Conservation (phyloP, 306 rosid species). For the Vigna reflexopilosa region DNA sequence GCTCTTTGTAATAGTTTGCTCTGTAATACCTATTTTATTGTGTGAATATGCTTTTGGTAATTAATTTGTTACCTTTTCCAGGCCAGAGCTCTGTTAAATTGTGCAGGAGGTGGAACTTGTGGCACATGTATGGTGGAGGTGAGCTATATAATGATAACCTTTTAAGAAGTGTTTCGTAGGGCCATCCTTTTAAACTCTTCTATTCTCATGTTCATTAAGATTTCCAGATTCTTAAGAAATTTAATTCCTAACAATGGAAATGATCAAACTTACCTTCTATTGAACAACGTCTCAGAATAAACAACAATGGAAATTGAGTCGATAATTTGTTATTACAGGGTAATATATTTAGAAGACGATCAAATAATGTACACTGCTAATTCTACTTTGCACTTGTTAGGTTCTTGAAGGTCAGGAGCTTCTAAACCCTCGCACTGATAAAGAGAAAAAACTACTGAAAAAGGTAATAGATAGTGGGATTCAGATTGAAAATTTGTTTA, state of each 20-base stretch:
- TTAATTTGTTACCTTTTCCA: constrained; percentile 43
- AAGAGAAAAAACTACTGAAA: constrained; percentile 76
- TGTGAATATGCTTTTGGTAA: not conserved
- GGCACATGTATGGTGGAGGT: constrained; percentile 98
- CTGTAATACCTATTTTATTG: not conserved
- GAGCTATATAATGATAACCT: constrained; percentile 10
- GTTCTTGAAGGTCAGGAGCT: constrained; percentile 80
- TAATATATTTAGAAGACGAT: not conserved
- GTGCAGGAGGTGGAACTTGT: constrained; percentile 91
- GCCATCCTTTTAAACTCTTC: not conserved
- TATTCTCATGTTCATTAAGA: not conserved
- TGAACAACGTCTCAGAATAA: too few relatives aligned
- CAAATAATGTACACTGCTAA: too few relatives aligned
- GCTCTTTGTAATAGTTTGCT: not conserved
- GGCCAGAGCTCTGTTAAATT: constrained; percentile 74
- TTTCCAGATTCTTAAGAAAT: too few relatives aligned
- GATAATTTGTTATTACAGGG: too few relatives aligned
- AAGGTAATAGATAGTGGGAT: constrained; percentile 51
- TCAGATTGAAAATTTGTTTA: not conserved
- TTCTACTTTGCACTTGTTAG: constrained; percentile 47
- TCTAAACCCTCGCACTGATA: constrained; percentile 77
- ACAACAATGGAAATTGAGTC: too few relatives aligned
- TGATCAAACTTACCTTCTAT: too few relatives aligned
- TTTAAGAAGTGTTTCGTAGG: not conserved
- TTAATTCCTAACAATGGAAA: too few relatives aligned